A percentile compares a stretch with the other conserved stretches of the same genome.
These are phyloP conservation scores for Chaetomium tenue DNA, from an alignment of 495 filamentous ascomycete species.

Conservation along the genomic window DNA sequence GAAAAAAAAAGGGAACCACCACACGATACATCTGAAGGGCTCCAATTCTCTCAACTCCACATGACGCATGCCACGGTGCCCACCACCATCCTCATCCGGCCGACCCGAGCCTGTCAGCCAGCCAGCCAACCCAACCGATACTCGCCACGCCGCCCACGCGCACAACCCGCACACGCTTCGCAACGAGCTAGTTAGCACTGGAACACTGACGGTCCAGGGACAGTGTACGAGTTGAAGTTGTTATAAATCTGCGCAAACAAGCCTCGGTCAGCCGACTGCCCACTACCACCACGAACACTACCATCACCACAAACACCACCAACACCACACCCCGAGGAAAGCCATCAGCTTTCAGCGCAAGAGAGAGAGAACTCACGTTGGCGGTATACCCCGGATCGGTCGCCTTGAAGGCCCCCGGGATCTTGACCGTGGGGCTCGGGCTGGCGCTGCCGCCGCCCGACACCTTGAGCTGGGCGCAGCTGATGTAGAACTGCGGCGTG, in stretches of 20 bases:
- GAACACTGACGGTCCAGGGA: slow-evolving; percentile 49
- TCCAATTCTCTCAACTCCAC: background rate
- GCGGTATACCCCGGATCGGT: slow-evolving; percentile 56
- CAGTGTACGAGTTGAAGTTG: slow-evolving; percentile 51
- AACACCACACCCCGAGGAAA: too few species aligned
- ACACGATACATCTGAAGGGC: background rate
- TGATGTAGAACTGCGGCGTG: slow-evolving; percentile 54
- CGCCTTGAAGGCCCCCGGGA: slow-evolving; percentile 55
- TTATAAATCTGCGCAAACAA: slow-evolving; percentile 47
- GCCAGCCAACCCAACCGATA: slow-evolving; percentile 5
- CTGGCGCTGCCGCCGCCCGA: slow-evolving; percentile 1
- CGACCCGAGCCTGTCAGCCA: slow-evolving; percentile 3
- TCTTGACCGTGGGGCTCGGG: slow-evolving; percentile 46
- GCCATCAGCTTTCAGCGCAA: too few species aligned
- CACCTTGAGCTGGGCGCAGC: slow-evolving; percentile 50
- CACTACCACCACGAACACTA: background rate
- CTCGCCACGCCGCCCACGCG: background rate
- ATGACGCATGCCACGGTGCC: background rate
- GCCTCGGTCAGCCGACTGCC: slow-evolving; percentile 12
- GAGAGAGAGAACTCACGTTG: slow-evolving; percentile 31
- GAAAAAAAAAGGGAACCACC: background rate
- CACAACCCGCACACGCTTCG: too few species aligned
- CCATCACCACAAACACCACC: too few species aligned
- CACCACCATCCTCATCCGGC: background rate
- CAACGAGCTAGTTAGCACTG: slow-evolving; percentile 17